phyloP scores from a whole-genome alignment of 2,329 filamentous ascomycete genomes.

The Talaromyces albobiverticillius region DNA sequence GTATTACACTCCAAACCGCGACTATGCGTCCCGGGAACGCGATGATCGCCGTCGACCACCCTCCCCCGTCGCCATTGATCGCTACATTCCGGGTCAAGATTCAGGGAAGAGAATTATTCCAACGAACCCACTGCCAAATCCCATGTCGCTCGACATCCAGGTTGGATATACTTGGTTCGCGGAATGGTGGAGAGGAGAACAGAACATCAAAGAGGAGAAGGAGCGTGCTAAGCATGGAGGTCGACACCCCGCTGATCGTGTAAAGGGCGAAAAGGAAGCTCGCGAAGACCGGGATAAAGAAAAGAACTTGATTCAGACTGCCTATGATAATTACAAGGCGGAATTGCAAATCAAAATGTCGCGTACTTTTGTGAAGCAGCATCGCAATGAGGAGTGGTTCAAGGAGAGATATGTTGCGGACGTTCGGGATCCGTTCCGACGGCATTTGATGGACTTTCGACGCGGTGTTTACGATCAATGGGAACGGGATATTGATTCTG shows the following conservation, averaged over 20 bases:
- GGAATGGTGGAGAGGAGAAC: slow-evolving; percentile 66
- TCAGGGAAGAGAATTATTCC: slow-evolving; percentile 50
- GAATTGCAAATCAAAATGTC: slow-evolving; percentile 72
- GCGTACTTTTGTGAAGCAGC: slow-evolving; percentile 80
- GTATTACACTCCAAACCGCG: slow-evolving; percentile 47
- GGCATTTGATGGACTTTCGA: slow-evolving; percentile 75
- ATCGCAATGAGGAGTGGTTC: slow-evolving; percentile 98
- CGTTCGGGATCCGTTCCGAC: slow-evolving; percentile 70
- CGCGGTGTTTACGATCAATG: slow-evolving; percentile 78
- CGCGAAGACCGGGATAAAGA: slow-evolving; percentile 63
- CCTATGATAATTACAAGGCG: slow-evolving; percentile 65
- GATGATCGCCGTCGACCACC: slow-evolving; percentile 58
- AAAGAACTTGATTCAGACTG: slow-evolving; percentile 60
- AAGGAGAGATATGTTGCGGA: slow-evolving; percentile 89
- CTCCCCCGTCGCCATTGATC: slow-evolving; percentile 60
- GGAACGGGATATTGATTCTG: slow-evolving; percentile 80
- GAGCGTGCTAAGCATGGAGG: slow-evolving; percentile 60
- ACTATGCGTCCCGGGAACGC: slow-evolving; percentile 48
- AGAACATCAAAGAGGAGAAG: slow-evolving; percentile 62
- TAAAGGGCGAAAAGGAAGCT: slow-evolving; percentile 62
- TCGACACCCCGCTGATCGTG: slow-evolving; percentile 51
- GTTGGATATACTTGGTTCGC: slow-evolving; percentile 67
- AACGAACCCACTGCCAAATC: slow-evolving; percentile 59
- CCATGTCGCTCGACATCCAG: slow-evolving; percentile 62
- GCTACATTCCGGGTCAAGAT: slow-evolving; percentile 64